A percentile compares a stretch with the other conserved stretches of the same genome.
phyloP scores from a whole-genome alignment of 2,329 filamentous ascomycete species.

The Helminthosporium solani region DNA sequence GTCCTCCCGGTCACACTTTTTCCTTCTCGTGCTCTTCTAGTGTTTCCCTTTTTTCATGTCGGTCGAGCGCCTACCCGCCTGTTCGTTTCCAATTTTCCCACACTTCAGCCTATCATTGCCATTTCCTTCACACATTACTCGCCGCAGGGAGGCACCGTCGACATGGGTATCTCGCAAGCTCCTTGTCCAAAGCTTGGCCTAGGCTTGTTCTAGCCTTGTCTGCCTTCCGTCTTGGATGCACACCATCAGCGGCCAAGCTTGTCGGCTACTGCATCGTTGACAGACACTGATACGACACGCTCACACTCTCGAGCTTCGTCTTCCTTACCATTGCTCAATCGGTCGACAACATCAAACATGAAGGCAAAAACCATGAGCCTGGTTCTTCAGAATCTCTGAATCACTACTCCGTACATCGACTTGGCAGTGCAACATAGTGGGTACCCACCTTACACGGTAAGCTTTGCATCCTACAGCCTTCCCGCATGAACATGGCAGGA shows the following conservation, averaged over 20 bases:
- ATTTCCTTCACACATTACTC: background rate
- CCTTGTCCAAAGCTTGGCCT: constrained; percentile 10
- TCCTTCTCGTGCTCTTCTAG: no score
- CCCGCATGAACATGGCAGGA: no score
- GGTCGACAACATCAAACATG: background rate
- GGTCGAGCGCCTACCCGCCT: background rate
- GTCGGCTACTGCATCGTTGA: background rate
- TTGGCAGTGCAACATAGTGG: constrained; percentile 2
- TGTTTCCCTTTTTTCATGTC: background rate
- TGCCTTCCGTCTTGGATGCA: constrained; percentile 1
- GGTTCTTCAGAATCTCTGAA: background rate
- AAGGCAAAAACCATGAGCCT: no score
- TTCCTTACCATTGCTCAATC: background rate
- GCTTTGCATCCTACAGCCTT: no score
- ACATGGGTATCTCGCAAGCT: constrained; percentile 6
- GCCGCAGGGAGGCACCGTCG: background rate
- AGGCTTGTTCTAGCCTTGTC: constrained; percentile 6
- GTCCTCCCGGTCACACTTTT: no score
- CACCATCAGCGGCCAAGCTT: constrained; percentile 10
- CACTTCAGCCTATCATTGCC: background rate
- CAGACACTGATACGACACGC: no score
- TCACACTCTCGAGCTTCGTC: no score
- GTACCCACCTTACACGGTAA: no score
- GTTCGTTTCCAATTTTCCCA: background rate
- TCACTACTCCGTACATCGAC: constrained; percentile 1